Evolutionary conservation across 1,284 basidiomycete genomes (phyloP), one percentile per base, ranked within the genome.

Genomic region (Fomitopsis pinicola): DNA sequence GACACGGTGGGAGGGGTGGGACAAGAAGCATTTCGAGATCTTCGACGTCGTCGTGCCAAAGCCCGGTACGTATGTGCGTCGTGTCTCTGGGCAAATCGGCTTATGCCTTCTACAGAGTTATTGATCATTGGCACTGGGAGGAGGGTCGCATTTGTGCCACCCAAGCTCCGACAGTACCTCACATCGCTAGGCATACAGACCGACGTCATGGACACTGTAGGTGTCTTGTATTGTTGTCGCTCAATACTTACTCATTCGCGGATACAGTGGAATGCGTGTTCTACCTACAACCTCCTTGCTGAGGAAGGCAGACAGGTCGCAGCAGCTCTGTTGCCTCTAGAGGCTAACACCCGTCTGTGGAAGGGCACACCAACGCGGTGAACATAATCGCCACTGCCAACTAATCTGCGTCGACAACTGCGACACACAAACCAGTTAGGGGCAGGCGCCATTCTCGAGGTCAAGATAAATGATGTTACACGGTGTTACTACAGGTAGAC

Each of bases 261-360:
- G 2, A 17, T 54, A 4, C 63, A 95, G 92, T 80, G 92, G 67
- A 97, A 97, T 71, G 96, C 96, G 12, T 95, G 94, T 69, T 91
- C 94, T 38, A 97, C 96, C 0, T 98, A 94, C 75, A 98, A 98
- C 74, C 76, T 98, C 38, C 82, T 98, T 44, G 77, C 89, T 0
- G 97, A 98, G 75, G 96, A 98, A 76, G 96, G 95, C 1, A 80
- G 96, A 59, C 88, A 89, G 19, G 93, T 98, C 14, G 92, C 94
- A 30, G 95, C 94, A 10, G 95, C 95, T 2, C 75, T 98, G 15
- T 79, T 97, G 46, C 95, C 95, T 9, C 66, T 87, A 6, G 35
- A 19, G 3, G 22, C 52, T 8, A 74, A 73, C 17, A 79, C 81
- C 28, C 75, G 74, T 28, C 57, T 73, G 40, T 88, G 85, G 86